phyloP scores from a whole-genome alignment of 192 early-diverging fungal species.

The Umbelopsis sp. region DNA sequence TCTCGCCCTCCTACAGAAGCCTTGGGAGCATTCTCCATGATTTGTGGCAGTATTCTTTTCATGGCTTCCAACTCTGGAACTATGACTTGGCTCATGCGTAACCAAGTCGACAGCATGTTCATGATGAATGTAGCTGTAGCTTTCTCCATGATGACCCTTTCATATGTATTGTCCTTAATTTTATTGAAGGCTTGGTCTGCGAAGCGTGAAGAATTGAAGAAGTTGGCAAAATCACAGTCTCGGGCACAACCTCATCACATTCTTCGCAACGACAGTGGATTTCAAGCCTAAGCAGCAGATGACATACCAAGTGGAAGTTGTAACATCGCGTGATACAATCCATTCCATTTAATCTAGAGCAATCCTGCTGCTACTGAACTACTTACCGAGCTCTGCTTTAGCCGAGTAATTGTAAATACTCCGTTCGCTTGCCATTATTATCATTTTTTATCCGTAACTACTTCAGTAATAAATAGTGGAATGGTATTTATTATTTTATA shows the following conservation, averaged over 20 bases:
- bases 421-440: not conserved
- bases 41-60: slow-evolving; percentile 38
- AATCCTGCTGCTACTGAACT: not conserved
- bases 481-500: not conserved
- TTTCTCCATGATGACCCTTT: slow-evolving; percentile 34
- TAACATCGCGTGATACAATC: not conserved
- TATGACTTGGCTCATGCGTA: slow-evolving; percentile 32
- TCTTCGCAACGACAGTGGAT: slow-evolving; percentile 12
- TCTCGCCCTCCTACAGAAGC: slow-evolving; percentile 35
- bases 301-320: not conserved
- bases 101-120: slow-evolving; percentile 38
- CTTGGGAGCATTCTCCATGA: slow-evolving; percentile 33
- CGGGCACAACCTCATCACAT: not conserved
- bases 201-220: slow-evolving; percentile 33
- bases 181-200: slow-evolving; percentile 39
- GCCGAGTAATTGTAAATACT: slow-evolving; percentile 12
- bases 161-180: slow-evolving; percentile 30
- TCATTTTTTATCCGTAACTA: not conserved
- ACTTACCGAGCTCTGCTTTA: not conserved
- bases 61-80: slow-evolving; percentile 46
- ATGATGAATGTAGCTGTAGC: slow-evolving; percentile 44
- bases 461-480: not conserved
- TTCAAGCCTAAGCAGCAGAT: not conserved
- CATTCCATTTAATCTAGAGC: not conserved
- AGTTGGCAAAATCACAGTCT: not conserved